Evolutionary conservation across 2,329 filamentous ascomycete genomes (phyloP).

Genomic region (Tolypocladium tundrense): DNA sequence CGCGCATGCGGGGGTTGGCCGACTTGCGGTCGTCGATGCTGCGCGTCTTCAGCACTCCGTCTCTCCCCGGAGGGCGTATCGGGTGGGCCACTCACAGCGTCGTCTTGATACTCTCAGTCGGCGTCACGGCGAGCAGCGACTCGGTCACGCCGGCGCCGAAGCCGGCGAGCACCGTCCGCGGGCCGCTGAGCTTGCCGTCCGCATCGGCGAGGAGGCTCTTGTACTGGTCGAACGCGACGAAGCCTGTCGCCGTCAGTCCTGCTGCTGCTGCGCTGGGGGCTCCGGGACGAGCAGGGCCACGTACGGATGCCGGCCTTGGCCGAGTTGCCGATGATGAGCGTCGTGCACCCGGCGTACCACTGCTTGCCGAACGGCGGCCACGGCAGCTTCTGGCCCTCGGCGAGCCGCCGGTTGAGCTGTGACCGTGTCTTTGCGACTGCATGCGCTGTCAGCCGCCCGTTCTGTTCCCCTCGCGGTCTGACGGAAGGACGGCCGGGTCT

Average conservation of each 20-base stretch:
- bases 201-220: conserved; percentile 73
- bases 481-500: not conserved
- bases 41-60: conserved; percentile 2
- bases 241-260: conserved; percentile 29
- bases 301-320: conserved; percentile 89
- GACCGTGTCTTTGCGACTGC: conserved; percentile 87
- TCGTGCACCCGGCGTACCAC: conserved; percentile 98
- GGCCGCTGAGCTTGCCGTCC: conserved; percentile 81
- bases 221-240: conserved; percentile 94
- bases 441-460: conserved; percentile 1
- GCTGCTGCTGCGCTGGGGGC: not conserved
- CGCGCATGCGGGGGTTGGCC: conserved; percentile 73
- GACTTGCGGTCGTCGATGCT: conserved; percentile 93
- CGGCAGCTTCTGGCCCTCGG: conserved; percentile 76
- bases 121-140: conserved; percentile 85
- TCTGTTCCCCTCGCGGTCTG: conserved; percentile 2
- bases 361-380: conserved; percentile 89
- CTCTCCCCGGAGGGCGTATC: not conserved
- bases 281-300: conserved; percentile 19
- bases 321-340: conserved; percentile 91
- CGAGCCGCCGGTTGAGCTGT: conserved; percentile 79
- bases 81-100: conserved; percentile 50
- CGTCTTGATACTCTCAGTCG: conserved; percentile 97
- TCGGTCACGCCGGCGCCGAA: conserved; percentile 94
- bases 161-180: conserved; percentile 82